Percentiles rank a stretch among this genome's conserved stretches.
phyloP scores from a whole-genome alignment of 495 filamentous ascomycete genomes.

The Immersiella caudata region DNA sequence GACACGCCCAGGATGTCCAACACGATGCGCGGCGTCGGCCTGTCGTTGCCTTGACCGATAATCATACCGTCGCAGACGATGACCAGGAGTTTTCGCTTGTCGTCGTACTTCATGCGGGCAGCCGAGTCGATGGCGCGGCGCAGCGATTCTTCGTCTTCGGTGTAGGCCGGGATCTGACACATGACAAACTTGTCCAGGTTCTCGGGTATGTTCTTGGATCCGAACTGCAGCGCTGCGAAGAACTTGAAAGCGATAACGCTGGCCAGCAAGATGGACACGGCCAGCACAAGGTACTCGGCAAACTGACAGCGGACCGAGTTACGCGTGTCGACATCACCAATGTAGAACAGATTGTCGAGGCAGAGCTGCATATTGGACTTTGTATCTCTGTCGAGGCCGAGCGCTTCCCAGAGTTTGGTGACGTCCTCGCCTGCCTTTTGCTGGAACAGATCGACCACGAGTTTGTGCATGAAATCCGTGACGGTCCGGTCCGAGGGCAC shows the following conservation, averaged over 20 bases:
- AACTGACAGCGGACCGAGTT: constrained; percentile 86
- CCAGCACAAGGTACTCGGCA: constrained; percentile 86
- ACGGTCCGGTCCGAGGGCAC: constrained; percentile 54
- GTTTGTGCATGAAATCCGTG: constrained; percentile 78
- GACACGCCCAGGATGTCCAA: constrained; percentile 95
- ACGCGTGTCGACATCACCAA: constrained; percentile 89
- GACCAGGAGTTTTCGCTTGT: constrained; percentile 94
- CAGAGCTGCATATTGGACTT: constrained; percentile 77
- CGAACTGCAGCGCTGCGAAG: constrained; percentile 92
- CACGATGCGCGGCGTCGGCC: constrained; percentile 92
- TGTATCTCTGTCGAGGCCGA: constrained; percentile 57
- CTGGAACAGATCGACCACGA: constrained; percentile 77
- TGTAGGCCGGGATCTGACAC: constrained; percentile 96
- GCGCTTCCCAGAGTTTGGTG: constrained; percentile 76
- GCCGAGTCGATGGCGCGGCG: constrained; percentile 96
- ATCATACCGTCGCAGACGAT: constrained; percentile 99
- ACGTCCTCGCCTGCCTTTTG: constrained; percentile 76
- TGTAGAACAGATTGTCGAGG: constrained; percentile 93
- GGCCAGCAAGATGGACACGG: constrained; percentile 81
- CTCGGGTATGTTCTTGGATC: constrained; percentile 86
- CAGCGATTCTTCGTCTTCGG: constrained; percentile 96
- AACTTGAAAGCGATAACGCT: constrained; percentile 93
- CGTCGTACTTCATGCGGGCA: constrained; percentile 94
- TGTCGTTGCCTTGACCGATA: constrained; percentile 96
- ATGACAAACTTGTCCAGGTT: constrained; percentile 98